Base-by-base conservation (phyloP, 2,329 filamentous ascomycete genomes). In the Pseudocercospora eumusae region DNA sequence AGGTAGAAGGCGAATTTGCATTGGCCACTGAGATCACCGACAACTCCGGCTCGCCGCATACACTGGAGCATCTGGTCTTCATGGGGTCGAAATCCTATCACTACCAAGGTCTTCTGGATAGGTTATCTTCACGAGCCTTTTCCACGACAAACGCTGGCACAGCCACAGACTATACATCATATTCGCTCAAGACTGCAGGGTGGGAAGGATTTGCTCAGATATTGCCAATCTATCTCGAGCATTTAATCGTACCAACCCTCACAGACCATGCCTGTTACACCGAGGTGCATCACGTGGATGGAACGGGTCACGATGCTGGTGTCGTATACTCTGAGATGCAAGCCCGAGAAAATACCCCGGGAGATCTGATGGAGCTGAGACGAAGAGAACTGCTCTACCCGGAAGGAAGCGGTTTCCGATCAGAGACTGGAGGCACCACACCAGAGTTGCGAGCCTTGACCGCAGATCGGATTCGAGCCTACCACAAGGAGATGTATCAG, bases 371-470 rank as follows among this genome's bases (percentile, higher is more conserved):
- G 85, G 91, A 96, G 66, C 82, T 97, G 61, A 85, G 86, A 66
- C 88, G 91, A 57, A 88, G 91, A 44, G 86, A 91, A 2, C 80
- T 95, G 49, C 81, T 96, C 36, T 99, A 98, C 70, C 93, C 93
- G 0, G 87, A 95, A 75, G 89, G 91, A 52, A 87, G 96, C 59
- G 95, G 95, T 2, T 99, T 97, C 74, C 88, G 93, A 62, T 98
- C 97, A 70, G 95, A 99, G 78, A 99, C 95, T n/a, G 95, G 95
- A 11, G 95, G 95, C 13, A 92, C 97, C 88, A 96, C 96, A 80
- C 91, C 96, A 70, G 89, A 92, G 33, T 82, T 99, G 55, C 88
- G 95, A 45, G 87, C 92, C 2, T 80, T 99, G 52, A 95, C 92
- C 0, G 87, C 92, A 1, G 90, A 97, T 57, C 88, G 92, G 42